Evolutionary conservation across 2,329 filamentous ascomycete genomes (phyloP).

Genomic region (Alternaria sp.): DNA sequence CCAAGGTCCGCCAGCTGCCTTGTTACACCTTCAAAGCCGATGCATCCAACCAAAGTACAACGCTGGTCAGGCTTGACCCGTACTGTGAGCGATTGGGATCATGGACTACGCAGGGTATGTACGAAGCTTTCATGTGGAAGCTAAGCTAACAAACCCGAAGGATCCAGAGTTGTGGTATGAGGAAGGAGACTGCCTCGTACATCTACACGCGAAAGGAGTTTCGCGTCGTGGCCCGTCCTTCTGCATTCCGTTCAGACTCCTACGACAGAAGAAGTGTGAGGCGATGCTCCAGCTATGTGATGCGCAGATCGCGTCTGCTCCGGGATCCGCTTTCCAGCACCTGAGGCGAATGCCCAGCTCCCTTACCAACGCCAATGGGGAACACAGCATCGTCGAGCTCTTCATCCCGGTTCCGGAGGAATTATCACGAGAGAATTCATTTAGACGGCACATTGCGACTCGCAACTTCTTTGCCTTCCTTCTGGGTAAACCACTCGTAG

Average conservation of each 20-base stretch:
- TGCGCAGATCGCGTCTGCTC: conserved; percentile 37
- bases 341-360: conserved; percentile 26
- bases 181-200: conserved; percentile 71
- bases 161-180: conserved; percentile 74
- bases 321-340: conserved; percentile 8
- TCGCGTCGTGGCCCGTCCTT: conserved; percentile 72
- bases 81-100: conserved; percentile 51
- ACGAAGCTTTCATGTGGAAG: not conserved
- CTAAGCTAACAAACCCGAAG: conserved; percentile 50
- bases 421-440: conserved; percentile 60
- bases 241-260: conserved; percentile 64
- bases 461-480: conserved; percentile 80
- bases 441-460: conserved; percentile 70
- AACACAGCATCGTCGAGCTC: conserved; percentile 58
- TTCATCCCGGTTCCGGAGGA: conserved; percentile 71
- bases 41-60: conserved; percentile 34
- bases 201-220: conserved; percentile 70
- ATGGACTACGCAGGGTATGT: conserved; percentile 52
- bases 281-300: conserved; percentile 62
- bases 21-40: conserved; percentile 22
- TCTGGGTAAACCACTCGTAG: conserved; percentile 69
- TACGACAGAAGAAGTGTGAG: conserved; percentile 65
- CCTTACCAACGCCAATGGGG: conserved; percentile 51
- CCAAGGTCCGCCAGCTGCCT: conserved; percentile 28
- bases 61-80: conserved; percentile 44